Evolutionary conservation across 331 rosid genomes (phyloP).

Genomic region (Quercus tomentella): DNA sequence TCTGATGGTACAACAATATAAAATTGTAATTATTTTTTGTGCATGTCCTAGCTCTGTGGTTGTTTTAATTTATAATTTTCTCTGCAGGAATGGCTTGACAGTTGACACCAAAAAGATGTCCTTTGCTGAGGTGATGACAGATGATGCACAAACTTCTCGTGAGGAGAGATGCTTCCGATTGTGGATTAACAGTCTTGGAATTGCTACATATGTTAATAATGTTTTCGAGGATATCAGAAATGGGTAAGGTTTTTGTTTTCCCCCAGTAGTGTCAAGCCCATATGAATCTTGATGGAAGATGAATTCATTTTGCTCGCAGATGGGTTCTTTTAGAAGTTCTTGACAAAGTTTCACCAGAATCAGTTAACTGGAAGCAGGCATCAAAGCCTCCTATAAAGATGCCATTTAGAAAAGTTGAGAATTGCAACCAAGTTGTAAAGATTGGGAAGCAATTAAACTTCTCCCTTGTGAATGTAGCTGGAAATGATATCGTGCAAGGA

Average conservation of each 20-base stretch:
- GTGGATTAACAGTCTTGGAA: conserved; percentile 98
- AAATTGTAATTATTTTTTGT: not conserved
- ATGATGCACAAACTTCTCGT: conserved; percentile 92
- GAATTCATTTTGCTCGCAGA: conserved; percentile 38
- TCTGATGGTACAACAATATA: not conserved
- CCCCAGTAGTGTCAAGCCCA: not conserved
- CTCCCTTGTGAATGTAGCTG: conserved; percentile 95
- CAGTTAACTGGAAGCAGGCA: conserved; percentile 96
- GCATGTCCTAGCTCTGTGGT: not conserved
- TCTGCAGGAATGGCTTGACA: conserved; percentile 86
- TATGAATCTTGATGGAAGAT: conserved; percentile 25
- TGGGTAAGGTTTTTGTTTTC: conserved; percentile 54
- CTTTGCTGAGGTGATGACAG: conserved; percentile 99
- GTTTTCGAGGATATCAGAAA: conserved; percentile 95
- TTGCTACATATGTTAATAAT: conserved; percentile 78
- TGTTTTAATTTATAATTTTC: conserved; percentile 4
- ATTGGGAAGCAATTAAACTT: conserved; percentile 82
- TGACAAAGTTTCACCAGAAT: conserved; percentile 81
- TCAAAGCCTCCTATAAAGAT: conserved; percentile 98
- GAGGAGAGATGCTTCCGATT: conserved; percentile 98
- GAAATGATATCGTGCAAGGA: conserved; percentile 98
- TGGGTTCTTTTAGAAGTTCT: conserved; percentile 99
- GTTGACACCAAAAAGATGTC: conserved; percentile 65
- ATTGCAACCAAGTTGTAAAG: conserved; percentile 89
- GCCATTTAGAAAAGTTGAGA: conserved; percentile 99